Base-by-base conservation (phyloP, 345 rosid genomes). In the Boechera retrofracta region DNA sequence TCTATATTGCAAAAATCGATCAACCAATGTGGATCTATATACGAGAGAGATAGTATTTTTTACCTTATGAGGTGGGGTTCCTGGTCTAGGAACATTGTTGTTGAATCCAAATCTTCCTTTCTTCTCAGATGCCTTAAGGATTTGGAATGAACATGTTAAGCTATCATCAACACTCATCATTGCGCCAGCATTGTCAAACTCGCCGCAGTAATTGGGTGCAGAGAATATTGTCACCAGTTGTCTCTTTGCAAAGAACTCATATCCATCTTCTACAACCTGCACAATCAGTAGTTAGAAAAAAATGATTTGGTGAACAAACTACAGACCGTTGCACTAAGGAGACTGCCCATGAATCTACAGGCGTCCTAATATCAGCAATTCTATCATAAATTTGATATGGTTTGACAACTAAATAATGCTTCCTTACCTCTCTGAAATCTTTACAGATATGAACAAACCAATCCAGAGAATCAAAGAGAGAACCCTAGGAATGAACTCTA, bases 221-320 rank as follows among this genome's bases (percentile, higher is more conserved):
- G 97, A 88, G 79, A 92, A 91, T 86, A 91, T 87, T 12, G 97
- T 89, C 53, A 91, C 93, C 55, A 91, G 87, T 79, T 87, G 91
- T 59, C 95, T 72, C 69, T 87, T 58, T 61, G 91, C 97, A 77
- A 91, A 91, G 82, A 91, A 91, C 79, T 91, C 95, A 0, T 89
- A 91, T 18, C 95, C 95, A 84, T 91, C 97, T 87, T 89, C 97
- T 77, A 91, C 97, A 62, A 91, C 95, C 95, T 91, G 84, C 31
- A 31, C 7, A 59, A 10, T 41, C 58, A 47, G 42, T 69, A 76
- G 73, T 48, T n/a, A 60, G 16, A 61, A 32, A 62, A 12, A 3
- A 35, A 38, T 35, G 31, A 53, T 32, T 13, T 57, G 41, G 29
- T 56, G 4, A 41, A 35, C 56, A 32, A 1, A n/a, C 16, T 61